Conservation (phyloP, 306 rosid genomes). For the Macrotyloma uniflorum region DNA sequence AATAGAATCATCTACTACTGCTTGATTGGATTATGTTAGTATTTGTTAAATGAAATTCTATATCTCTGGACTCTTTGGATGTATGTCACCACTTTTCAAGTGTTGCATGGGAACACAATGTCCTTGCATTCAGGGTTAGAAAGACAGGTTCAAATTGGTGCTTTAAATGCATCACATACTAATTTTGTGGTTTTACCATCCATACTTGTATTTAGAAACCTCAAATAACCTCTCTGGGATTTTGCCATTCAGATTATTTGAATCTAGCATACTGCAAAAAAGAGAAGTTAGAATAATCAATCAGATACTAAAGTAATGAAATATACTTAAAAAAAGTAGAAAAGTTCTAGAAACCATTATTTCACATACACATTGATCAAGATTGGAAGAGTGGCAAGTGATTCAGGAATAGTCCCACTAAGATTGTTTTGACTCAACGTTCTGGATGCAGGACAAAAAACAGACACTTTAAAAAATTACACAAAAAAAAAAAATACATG, state of each 20-base stretch:
- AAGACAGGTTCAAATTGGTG: not conserved
- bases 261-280: conserved; percentile 74
- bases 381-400: conserved; percentile 65
- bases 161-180: conserved; percentile 5
- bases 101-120: not conserved
- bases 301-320: conserved; percentile 40
- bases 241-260: conserved; percentile 73
- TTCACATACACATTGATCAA: conserved; percentile 74
- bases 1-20: not conserved
- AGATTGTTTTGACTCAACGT: conserved; percentile 80
- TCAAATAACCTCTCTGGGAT: conserved; percentile 68
- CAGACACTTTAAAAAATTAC: conserved; percentile 30
- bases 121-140: conserved; percentile 16
- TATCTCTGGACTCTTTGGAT: conserved; percentile 3
- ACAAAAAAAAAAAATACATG: conserved; percentile 17
- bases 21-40: conserved; percentile 2
- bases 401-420: conserved; percentile 78
- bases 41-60: not conserved
- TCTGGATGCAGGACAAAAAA: conserved; percentile 58
- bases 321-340: not conserved
- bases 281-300: conserved; percentile 42
- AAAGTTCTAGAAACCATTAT: conserved; percentile 39
- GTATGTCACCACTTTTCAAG: conserved; percentile 1
- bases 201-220: conserved; percentile 84
- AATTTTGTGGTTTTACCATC: conserved; percentile 30